Evolutionary conservation across 176 grass and related monocot species (phyloP), one percentile per base, ranked within the genome.

Genomic region (Rhynchospora breviuscula): DNA sequence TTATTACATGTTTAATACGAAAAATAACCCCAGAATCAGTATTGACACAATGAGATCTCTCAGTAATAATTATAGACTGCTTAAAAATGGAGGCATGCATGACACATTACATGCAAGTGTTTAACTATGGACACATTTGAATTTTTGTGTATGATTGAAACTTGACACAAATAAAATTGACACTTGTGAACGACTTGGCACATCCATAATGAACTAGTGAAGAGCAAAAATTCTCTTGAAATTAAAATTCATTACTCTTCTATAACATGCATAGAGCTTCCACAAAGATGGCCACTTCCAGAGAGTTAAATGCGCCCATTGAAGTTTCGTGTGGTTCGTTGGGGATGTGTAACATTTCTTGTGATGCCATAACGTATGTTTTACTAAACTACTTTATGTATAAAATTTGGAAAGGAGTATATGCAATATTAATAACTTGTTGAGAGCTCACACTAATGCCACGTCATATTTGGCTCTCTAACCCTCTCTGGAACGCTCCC

Each of bases 331-430:
- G 78, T 63, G 25, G 78, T 10, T 44, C 12, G 8, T 60, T 80
- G 57, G 78, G 56, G 53, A 63, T 40, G 17, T 67, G 14, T 82
- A 67, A 14, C 18, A 5, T 18, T 15, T 81, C 79, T 52, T 11
- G 23, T 10, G 61, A 48, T 67, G 19, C 40, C 35, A 51, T 67
- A 82, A 51, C 80, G 63, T 65, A 45, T 81, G 21, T 81, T 54
- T 52, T 11, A 67, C 59, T 62, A 51, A 67, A 67, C 17, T n/a
- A 12, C 80, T 82, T 82, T 65, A 77, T 77, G 73, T 77, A 77
- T 77, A 53, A 77, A 67, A 35, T 82, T 82, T 82, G 43, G 46
- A 62, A 67, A 82, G 43, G 44, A 22, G 17, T 46, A 81, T 77
- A 81, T 63, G 58, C 1, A 47, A 47, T 35, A 81, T 13, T 63